Conservation (phyloP, 2,329 filamentous ascomycete species). For the Acrocalymma vagum region DNA sequence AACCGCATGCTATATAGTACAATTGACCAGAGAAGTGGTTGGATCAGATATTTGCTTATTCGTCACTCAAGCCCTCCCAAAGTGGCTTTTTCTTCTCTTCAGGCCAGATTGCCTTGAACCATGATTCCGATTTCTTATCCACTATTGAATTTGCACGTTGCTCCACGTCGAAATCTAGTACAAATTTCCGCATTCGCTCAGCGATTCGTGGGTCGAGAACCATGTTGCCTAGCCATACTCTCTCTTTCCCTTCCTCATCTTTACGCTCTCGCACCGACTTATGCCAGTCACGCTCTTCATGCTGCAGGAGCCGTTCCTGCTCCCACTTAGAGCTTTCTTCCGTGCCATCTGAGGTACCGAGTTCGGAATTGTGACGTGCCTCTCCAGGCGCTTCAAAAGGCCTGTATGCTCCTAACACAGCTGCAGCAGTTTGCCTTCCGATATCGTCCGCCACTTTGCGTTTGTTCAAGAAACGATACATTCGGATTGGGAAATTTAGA, state of each 20-base stretch:
- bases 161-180: conserved; percentile 74
- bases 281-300: conserved; percentile 84
- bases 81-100: conserved; percentile 41
- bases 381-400: conserved; percentile 50
- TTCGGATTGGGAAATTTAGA: conserved; percentile 83
- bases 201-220: conserved; percentile 79
- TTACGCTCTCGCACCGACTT: conserved; percentile 73
- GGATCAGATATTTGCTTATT: conserved; percentile 24
- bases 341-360: conserved; percentile 39
- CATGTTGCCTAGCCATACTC: conserved; percentile 78
- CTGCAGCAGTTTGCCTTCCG: conserved; percentile 85
- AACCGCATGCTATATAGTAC: conserved; percentile 26
- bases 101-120: conserved; percentile 41
- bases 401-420: conserved; percentile 71
- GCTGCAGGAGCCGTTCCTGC: conserved; percentile 69
- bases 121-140: conserved; percentile 28
- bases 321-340: conserved; percentile 58
- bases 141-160: conserved; percentile 60
- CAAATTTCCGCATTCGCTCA: conserved; percentile 81
- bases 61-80: conserved; percentile 43
- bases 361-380: no score
- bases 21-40: conserved; percentile 28
- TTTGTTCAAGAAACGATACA: conserved; percentile 88
- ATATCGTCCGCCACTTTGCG: conserved; percentile 86
- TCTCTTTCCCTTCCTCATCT: conserved; percentile 60